Evolutionary conservation across 441 rosid species (phyloP), one percentile per base, ranked within the genome.

Genomic region (Euphorbia celastroides): DNA sequence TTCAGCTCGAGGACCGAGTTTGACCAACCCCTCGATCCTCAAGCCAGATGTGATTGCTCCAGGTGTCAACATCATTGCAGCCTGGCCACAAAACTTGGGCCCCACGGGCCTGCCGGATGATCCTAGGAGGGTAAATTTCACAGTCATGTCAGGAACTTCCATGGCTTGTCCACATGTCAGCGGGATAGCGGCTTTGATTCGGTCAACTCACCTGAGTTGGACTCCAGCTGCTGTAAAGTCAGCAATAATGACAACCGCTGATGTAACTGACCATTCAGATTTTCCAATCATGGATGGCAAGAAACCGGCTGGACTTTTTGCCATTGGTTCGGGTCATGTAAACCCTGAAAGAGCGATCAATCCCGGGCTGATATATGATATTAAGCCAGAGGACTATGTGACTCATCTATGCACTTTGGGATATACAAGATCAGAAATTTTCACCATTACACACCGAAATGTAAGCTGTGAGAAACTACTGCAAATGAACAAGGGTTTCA

Each of bases 111-210:
- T 91, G 68, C 84, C 81, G 7, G 86, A 89, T 0, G 96, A 89
- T 82, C 36, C 72, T 6, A 71, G 93, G 72, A 89, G 80, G 75
- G 79, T 80, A 17, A 88, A 87, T 44, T 91, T 91, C 58, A 89
- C 87, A 26, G 88, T 89, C 14, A 75, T 91, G 68, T 89, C 92
- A 0, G 93, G 93, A 56, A 91, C 93, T 19, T 91, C 96, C 17
- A 91, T 91, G 92, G 90, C 97, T 30, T 82, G 88, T 63, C 96
- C 96, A 36, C 93, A 89, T 42, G 89, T 83, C 5, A 87, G 96
- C 57, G 96, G 97, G 0, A 89, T 88, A 0, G 88, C 89, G 19
- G 90, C 96, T 2, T 69, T 91, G 78, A 84, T 91, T 31, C 88
- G 86, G 57, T 83, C 96, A 9, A 82, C 89, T 0, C 90, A 86